Evolutionary conservation across 371 early-diverging fungal species (phyloP).

Genomic region (Apophysomyces trapeziformis): DNA sequence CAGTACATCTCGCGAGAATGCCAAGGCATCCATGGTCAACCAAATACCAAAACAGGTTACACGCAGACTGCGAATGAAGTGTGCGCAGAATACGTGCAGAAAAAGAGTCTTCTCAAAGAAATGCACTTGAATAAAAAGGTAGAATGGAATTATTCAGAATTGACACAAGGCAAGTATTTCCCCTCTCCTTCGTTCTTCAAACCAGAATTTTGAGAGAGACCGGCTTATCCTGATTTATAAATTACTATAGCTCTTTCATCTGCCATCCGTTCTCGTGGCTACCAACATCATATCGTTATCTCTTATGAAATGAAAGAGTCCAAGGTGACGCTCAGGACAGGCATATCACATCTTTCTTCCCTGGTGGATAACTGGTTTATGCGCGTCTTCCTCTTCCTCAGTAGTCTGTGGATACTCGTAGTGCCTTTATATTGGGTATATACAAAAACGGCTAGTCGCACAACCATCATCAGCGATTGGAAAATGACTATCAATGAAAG

Average conservation of each 20-base stretch:
- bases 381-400: background rate
- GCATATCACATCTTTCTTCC: background rate
- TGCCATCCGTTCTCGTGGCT: background rate
- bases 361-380: background rate
- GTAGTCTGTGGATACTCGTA: background rate
- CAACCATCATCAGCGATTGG: background rate
- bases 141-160: background rate
- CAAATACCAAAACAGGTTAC: background rate
- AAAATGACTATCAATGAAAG: background rate
- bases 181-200: background rate
- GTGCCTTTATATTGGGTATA: background rate
- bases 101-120: background rate
- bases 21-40: background rate
- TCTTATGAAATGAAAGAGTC: conserved; percentile 1
- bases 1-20: background rate
- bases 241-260: background rate
- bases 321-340: background rate
- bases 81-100: background rate
- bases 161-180: background rate
- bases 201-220: background rate
- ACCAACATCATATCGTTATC: background rate
- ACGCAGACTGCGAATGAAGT: background rate
- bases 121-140: background rate
- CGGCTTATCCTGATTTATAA: background rate
- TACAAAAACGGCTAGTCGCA: background rate